Base-by-base conservation (phyloP, 2,329 filamentous ascomycete species). In the Talaromyces islandicus region DNA sequence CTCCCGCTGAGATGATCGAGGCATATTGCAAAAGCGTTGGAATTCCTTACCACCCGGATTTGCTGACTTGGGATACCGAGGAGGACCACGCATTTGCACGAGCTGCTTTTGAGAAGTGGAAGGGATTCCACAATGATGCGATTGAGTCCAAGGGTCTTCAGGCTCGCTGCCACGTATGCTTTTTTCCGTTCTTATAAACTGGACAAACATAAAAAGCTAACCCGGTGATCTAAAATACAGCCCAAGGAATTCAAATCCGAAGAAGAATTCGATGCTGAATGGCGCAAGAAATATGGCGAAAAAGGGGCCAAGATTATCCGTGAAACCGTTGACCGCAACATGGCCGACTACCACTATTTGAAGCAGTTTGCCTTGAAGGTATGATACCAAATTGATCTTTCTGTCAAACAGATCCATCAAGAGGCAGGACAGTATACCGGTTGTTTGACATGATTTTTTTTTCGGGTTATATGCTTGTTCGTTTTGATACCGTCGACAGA, bases 91-190 rank as follows among this genome's bases (percentile, higher is more conserved):
- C 77, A 56, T 79, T 84, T 63, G 93, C 92, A 3, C 81, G 83
- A 65, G 82, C 85, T 64, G 87, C 87, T 19, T 97, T 97, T 77
- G 91, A 92, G 77, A 97, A 99, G 80, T 97, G 94, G 94, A 89
- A 87, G 66, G 94, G 94, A 11, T 97, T 96, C 78, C 94, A 97
- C 74, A 90, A 97, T 67, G 94, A 97, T 79, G 94, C 92, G 14
- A 90, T 97, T 67, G 81, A 89, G 66, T 96, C 90, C 71, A 88
- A 83, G 41, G 87, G 86, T 63, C 78, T 99, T 69, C 88, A 88
- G 71, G 85, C 90, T 4, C 71, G 78, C 64, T 59, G 64, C 57
- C 76, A 78, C 62, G 78, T 80, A 73, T 71, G 77, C 67, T 19
- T 29, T 68, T 19, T 29, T 17, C 12, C 43, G 12, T 27, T 35